Base-by-base conservation (phyloP, 176 grass and related monocot species). In the Thalia dealbata region DNA sequence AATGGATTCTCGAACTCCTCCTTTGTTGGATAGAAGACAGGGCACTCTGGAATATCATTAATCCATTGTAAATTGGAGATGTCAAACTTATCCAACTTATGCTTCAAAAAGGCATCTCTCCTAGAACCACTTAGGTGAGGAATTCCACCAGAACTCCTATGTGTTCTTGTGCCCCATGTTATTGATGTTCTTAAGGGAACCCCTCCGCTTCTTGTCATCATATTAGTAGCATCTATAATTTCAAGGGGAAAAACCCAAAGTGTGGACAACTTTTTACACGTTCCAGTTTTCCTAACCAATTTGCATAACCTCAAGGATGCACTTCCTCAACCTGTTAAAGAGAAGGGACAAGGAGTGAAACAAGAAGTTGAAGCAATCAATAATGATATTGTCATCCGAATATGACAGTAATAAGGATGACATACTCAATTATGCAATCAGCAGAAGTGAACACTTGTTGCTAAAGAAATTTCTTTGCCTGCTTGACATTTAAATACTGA, bases 21-120 rank as follows among this genome's bases (percentile, higher is more conserved):
- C 79, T 84, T 92, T 44, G 95, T 84, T 25, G 95, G 95, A 52
- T 30, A 70, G 73, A 90, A 97, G 61, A 91, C 85, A 51, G 95
- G 95, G 76, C 95, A 97, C 55, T 97, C 85, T 42, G 90, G 82
- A 82, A 97, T 91, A 78, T 79, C 78, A 62, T 72, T 85, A 3
- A 97, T 83, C 95, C 95, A 92, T 61, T 92, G 84, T 45, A 92
- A 80, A 78, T 85, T 79, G 54, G 90, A 91, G 85, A 92, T 83
- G 76, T 91, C 81, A 6, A 92, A 97, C 70, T 92, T 97, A 5
- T 82, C 80, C 50, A 97, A 78, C 43, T 74, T 86, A 75, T 81
- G 82, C 82, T 97, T 97, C 50, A 78, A 74, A 35, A 97, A 97
- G 61, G 87, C 80, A 74, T 92, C 64, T 45, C 84, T 96, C 61